Percentiles rank a stretch among this genome's conserved stretches.
Conservation (phyloP, 164 flowering plant genomes). For the Dillenia suffruticosa region DNA sequence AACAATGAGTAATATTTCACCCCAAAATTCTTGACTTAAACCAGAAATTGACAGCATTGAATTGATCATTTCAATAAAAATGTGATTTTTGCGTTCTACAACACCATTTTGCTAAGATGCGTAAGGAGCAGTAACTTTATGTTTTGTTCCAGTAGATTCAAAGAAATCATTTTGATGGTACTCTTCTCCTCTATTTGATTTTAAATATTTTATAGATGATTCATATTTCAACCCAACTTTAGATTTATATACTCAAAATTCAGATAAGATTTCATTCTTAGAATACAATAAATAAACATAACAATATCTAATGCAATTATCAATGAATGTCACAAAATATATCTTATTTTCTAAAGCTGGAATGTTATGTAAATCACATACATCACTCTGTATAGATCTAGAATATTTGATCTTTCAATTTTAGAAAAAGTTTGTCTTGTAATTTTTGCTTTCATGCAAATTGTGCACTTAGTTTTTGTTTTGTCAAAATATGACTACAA, state of each 20-base stretch:
- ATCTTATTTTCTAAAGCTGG: too few relatives aligned
- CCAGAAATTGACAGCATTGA: slow-evolving; percentile 1
- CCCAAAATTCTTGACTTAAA: not conserved
- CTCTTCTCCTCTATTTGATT: slow-evolving; percentile 9
- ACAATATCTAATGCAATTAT: slow-evolving; percentile 5
- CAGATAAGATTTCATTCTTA: not conserved
- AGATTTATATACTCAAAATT: not conserved
- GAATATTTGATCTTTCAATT: not conserved
- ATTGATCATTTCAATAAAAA: slow-evolving; percentile 4
- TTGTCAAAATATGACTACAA: not conserved
- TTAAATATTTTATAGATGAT: not conserved
- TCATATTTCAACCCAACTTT: not conserved
- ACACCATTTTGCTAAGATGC: slow-evolving; percentile 1
- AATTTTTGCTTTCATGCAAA: not conserved
- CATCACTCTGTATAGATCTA: slow-evolving; percentile 6
- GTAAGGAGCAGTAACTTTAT: not conserved
- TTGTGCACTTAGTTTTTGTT: not conserved
- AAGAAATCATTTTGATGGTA: not conserved
- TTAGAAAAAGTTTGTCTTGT: not conserved
- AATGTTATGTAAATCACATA: not conserved
- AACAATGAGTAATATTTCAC: slow-evolving; percentile 3
- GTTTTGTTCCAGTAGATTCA: not conserved
- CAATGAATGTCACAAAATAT: too few relatives aligned
- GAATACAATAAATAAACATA: not conserved
- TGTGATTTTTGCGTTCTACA: slow-evolving; percentile 1